These are phyloP conservation scores for Platanus orientalis DNA, from an alignment of 164 flowering plant species.

Conservation along the genomic window DNA sequence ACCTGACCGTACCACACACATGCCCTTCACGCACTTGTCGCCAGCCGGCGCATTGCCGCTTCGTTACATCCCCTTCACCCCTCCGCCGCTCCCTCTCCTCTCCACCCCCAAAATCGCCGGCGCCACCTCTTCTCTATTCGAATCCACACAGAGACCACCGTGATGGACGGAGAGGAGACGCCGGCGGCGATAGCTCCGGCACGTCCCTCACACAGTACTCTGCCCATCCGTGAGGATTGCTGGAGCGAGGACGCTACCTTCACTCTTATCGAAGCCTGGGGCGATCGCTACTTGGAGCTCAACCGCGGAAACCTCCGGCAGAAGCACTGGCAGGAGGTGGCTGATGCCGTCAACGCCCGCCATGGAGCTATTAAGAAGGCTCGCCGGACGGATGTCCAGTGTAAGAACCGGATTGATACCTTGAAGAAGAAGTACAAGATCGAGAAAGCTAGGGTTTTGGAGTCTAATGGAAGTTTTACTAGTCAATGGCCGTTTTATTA, in stretches of 20 bases:
- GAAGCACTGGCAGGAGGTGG: conserved; percentile 89
- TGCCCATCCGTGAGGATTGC: conserved; percentile 76
- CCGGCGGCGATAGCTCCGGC: background rate
- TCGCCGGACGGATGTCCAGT: conserved; percentile 81
- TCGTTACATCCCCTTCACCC: conserved; percentile 8
- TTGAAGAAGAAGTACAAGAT: conserved; percentile 87
- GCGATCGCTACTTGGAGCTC: conserved; percentile 60
- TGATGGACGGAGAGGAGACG: conserved; percentile 18
- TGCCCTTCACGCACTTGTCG: conserved; percentile 31
- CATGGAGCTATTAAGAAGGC: conserved; percentile 57
- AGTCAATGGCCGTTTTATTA: conserved; percentile 28
- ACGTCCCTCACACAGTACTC: conserved; percentile 4
- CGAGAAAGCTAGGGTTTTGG: conserved; percentile 57
- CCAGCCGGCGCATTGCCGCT: conserved; percentile 29
- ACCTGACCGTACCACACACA: conserved; percentile 24
- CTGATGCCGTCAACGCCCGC: conserved; percentile 72
- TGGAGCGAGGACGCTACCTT: conserved; percentile 87
- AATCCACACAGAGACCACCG: background rate
- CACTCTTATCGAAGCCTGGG: conserved; percentile 85
- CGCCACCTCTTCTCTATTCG: background rate
- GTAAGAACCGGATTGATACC: conserved; percentile 95
- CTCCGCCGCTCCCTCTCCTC: background rate
- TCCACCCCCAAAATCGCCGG: too few species aligned
- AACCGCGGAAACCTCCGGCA: conserved; percentile 89
- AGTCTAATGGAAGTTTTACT: conserved; percentile 33